Evolutionary conservation across 2,329 filamentous ascomycete genomes (phyloP), one percentile per base, ranked within the genome.

Genomic region (Fusarium subtropicale): DNA sequence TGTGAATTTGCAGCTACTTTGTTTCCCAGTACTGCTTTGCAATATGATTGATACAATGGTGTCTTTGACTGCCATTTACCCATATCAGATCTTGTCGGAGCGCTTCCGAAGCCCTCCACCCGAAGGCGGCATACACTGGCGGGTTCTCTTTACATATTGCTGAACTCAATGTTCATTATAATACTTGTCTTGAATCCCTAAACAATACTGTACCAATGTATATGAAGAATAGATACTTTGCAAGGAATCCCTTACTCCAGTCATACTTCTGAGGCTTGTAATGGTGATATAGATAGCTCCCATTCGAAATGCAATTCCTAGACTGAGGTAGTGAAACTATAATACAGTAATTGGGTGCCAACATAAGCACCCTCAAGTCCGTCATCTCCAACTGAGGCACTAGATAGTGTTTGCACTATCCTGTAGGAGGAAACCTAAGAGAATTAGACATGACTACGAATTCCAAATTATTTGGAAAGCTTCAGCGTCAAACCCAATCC

Each of bases 51-150:
- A 31, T 31, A 31, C 28, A 31, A 44, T n/a, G 33, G 28, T 34
- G 28, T 53, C 22, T 31, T 42, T 48, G 12, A 38, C 31, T 47
- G 50, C 54, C 45, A 26, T 50, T 56, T 44, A 54, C 56, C 41
- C 41, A 53, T 64, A 44, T 47, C 33, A 70, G 42, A 39, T 39
- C 31, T 26, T 16, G 60, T 64, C 55, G 66, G 67, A 53, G 41
- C 51, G n/a, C 20, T 38, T 33, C 56, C 60, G 52, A 65, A 51
- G 47, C 64, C 72, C 66, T 75, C 67, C 59, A 62, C 41, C 72
- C 72, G 71, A 73, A 48, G 42, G 50, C 44, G 26, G 33, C 50
- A 59, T 68, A 61, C 33, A 65, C 61, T 33, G 38, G 68, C 62
- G 70, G 56, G 42, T 46, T 36, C 48, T 38, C 36, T 33, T 36